Conservation (phyloP, 2,329 filamentous ascomycete species). For the Zopfia rhizophila region DNA sequence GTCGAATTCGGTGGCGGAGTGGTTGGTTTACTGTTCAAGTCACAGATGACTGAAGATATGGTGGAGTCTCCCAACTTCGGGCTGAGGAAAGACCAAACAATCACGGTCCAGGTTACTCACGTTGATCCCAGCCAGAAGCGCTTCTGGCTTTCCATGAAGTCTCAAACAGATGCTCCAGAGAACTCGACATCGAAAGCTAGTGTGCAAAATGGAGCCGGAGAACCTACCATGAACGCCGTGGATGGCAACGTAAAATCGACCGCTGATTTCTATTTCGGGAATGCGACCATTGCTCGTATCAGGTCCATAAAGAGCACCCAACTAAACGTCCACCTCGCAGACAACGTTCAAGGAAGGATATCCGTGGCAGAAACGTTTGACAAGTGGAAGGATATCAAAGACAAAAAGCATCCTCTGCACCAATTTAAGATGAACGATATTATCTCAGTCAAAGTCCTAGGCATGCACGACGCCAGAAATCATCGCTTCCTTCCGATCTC, state of each 20-base stretch:
- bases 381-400: conserved; percentile 83
- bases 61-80: conserved; percentile 79
- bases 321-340: conserved; percentile 87
- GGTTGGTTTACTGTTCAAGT: conserved; percentile 82
- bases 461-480: conserved; percentile 88
- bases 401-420: conserved; percentile 82
- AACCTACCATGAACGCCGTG: conserved; percentile 67
- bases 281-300: conserved; percentile 78
- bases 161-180: conserved; percentile 55
- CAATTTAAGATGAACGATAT: conserved; percentile 77
- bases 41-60: conserved; percentile 77
- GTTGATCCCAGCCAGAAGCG: conserved; percentile 76
- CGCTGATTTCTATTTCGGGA: conserved; percentile 80
- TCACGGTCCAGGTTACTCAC: conserved; percentile 76
- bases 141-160: conserved; percentile 72
- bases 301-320: conserved; percentile 91
- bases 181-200: conserved; percentile 38
- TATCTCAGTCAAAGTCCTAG: conserved; percentile 80
- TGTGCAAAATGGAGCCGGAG: conserved; percentile 43
- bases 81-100: conserved; percentile 77
- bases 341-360: conserved; percentile 90
- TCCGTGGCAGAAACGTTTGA: conserved; percentile 93
- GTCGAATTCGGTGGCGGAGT: conserved; percentile 85
- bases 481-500: conserved; percentile 92
- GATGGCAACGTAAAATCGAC: conserved; percentile 72